phyloP scores from a whole-genome alignment of 2,329 filamentous ascomycete species.

The Scedosporium aurantiacum region DNA sequence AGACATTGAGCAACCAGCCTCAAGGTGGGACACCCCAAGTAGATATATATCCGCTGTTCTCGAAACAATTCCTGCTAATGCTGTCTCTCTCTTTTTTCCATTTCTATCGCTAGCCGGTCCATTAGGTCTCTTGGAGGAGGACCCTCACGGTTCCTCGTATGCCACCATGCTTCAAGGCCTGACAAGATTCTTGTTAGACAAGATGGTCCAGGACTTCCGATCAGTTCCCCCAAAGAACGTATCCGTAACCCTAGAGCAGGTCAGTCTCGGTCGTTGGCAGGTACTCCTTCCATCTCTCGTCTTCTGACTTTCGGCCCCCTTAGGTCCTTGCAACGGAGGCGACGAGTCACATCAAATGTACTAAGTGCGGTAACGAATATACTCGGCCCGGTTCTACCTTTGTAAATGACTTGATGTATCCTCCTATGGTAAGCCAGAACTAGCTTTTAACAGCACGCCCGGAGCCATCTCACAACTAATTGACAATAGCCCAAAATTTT shows the following conservation, averaged over 20 bases:
- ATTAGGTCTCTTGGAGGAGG: constrained; percentile 76
- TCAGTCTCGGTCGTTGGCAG: constrained; percentile 16
- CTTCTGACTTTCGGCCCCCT: neutral
- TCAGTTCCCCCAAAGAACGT: constrained; percentile 43
- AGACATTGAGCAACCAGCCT: constrained; percentile 73
- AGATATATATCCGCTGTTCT: neutral
- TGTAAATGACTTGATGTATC: constrained; percentile 80
- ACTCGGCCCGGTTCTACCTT: constrained; percentile 67
- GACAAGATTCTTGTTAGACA: constrained; percentile 74
- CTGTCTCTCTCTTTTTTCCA: too few relatives aligned
- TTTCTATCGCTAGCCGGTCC: constrained; percentile 42
- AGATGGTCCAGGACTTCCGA: constrained; percentile 66
- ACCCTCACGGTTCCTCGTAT: constrained; percentile 59
- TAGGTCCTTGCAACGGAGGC: constrained; percentile 58
- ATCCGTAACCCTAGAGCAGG: constrained; percentile 59
- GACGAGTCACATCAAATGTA: constrained; percentile 67
- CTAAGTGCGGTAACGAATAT: constrained; percentile 79
- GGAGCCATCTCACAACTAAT: constrained; percentile 11
- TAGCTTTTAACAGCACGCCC: neutral
- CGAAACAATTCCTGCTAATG: neutral
- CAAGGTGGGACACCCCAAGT: constrained; percentile 42
- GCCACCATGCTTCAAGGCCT: constrained; percentile 77
- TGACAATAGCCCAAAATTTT: constrained; percentile 16
- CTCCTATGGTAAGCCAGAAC: constrained; percentile 33
- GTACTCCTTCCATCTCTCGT: neutral